Percentiles rank a stretch among this genome's conserved stretches.
Conservation (phyloP, 768 basidiomycete genomes). For the Boletus vermiculosoides region DNA sequence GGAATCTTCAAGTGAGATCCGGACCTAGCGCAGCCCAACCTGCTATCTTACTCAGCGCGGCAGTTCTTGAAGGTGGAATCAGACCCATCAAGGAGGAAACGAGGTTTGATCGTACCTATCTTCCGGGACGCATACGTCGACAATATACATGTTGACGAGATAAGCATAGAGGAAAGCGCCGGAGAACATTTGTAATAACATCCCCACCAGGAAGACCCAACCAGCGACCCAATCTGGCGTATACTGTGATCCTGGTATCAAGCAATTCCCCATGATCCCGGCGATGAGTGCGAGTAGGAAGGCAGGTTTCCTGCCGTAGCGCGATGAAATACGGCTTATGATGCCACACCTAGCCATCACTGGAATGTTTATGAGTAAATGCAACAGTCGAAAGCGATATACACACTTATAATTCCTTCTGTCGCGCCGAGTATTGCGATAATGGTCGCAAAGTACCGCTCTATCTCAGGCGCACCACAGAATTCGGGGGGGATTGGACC, state of each 20-base stretch:
- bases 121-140: conserved; percentile 27
- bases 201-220: conserved; percentile 19
- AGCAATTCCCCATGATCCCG: conserved; percentile 10
- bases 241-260: conserved; percentile 19
- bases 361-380: conserved; percentile 9
- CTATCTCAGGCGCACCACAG: conserved; percentile 24
- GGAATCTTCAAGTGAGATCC: not conserved
- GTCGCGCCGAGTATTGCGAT: conserved; percentile 15
- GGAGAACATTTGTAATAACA: conserved; percentile 18
- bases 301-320: conserved; percentile 27
- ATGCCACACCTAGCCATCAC: conserved; percentile 25
- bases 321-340: conserved; percentile 25
- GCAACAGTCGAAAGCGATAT: not conserved
- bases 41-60: conserved; percentile 23
- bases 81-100: not conserved
- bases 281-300: conserved; percentile 12
- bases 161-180: conserved; percentile 16
- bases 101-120: conserved; percentile 15
- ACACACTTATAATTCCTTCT: conserved; percentile 24
- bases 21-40: conserved; percentile 33
- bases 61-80: conserved; percentile 21
- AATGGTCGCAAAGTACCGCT: conserved; percentile 21
- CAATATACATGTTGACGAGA: conserved; percentile 28
- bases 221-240: conserved; percentile 13
- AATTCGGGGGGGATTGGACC: conserved; percentile 8